Base-by-base conservation (phyloP, 192 early-diverging fungal genomes). In the Chytriomyces sp. region DNA sequence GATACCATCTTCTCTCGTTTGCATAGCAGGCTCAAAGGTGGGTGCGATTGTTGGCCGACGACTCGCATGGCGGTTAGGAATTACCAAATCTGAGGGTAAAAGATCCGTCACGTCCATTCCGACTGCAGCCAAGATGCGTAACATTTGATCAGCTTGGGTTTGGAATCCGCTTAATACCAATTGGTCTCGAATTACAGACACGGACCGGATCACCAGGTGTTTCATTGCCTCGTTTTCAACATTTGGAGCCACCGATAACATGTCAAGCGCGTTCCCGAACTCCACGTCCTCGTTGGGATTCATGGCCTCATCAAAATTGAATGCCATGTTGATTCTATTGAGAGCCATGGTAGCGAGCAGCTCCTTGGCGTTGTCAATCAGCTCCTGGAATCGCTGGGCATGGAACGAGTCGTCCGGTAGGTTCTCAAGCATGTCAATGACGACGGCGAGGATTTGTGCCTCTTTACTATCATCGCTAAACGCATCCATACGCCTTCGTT, bases 251-350 rank as follows among this genome's bases (percentile, higher is more conserved):
- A n/a, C 44, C 22, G 3, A 49, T n/a, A 1, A 14, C 14, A 22
- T 0, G 22, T 14, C 17, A 2, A 49, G 1, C 17, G 44, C 3
- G 22, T n/a, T n/a, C 44, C 14, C 22, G 14, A 0, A 14, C 2
- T 49, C 44, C 2, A 22, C 22, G 22, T 49, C 44, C 17, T 22
- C 44, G 44, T 22, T 22, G 22, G 14, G 2, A 14, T 49, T 19
- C 7, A 10, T 22, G 44, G 14, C 44, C 14, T 49, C 44, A 22
- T 49, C 44, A 49, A 49, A 49, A 7, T 28, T 49, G 34, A 65
- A 65, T 7, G 63, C 38, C 26, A 33, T 65, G 63, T 65, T 65
- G 63, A 65, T 44, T 10, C 52, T 65, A 28, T 52, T 65, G 63
- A 65, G 63, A 0, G 63, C 63, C 49, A 65, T 65, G 1, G 63